Conservation (phyloP, 495 filamentous ascomycete genomes). For the Podospora didyma region DNA sequence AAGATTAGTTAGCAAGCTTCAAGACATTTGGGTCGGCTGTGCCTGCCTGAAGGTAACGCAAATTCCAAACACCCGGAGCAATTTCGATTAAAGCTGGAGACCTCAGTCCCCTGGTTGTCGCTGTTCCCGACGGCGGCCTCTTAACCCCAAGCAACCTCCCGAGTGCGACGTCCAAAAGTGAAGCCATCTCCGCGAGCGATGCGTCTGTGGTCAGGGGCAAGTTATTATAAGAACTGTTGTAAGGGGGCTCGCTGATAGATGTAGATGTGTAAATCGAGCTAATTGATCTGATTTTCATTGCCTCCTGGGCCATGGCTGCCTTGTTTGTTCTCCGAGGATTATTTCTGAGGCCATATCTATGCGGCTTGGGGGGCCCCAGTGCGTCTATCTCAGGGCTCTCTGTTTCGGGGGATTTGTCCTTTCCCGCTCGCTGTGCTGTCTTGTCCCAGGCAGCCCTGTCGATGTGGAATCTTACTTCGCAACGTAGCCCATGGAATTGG, state of each 20-base stretch:
- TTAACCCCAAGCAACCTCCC: constrained; percentile 29
- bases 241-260: too few species aligned
- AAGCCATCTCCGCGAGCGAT: constrained; percentile 19
- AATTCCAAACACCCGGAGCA: constrained; percentile 44
- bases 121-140: constrained; percentile 21
- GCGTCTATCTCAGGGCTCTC: not conserved
- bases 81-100: constrained; percentile 36
- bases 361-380: not conserved
- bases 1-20: not conserved
- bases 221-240: too few species aligned
- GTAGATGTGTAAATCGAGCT: too few species aligned
- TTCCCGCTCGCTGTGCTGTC: not conserved
- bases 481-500: constrained; percentile 30
- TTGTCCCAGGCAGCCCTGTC: not conserved
- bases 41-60: constrained; percentile 35
- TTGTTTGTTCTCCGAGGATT: constrained; percentile 9
- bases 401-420: not conserved
- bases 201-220: not conserved
- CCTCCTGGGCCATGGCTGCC: constrained; percentile 1
- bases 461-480: constrained; percentile 13
- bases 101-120: constrained; percentile 7
- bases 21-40: not conserved
- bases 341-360: constrained; percentile 8
- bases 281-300: not conserved
- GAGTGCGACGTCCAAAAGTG: constrained; percentile 32